Evolutionary conservation across 768 basidiomycete species (phyloP).

Genomic region (Pleurotus citrinopileatus): DNA sequence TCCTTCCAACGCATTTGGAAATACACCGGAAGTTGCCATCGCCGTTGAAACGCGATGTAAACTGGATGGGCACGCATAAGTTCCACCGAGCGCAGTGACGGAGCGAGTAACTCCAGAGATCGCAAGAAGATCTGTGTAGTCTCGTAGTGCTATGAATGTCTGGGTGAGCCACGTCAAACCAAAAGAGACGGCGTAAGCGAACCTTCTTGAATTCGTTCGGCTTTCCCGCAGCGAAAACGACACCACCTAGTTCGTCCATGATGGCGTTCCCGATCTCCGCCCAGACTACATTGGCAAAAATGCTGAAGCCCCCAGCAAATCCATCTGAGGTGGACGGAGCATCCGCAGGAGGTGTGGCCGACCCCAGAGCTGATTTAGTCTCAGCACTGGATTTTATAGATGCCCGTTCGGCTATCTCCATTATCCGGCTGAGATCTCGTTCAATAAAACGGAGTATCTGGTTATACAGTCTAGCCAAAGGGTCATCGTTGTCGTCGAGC

Average conservation of each 20-base stretch:
- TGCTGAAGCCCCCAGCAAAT: conserved; percentile 58
- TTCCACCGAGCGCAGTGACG: conserved; percentile 66
- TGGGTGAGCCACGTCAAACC: conserved; percentile 8
- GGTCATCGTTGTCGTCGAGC: conserved; percentile 63
- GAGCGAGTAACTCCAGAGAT: conserved; percentile 79
- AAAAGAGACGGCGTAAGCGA: conserved; percentile 16
- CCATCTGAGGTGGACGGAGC: conserved; percentile 2
- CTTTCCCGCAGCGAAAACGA: conserved; percentile 89
- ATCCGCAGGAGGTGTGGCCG: not conserved
- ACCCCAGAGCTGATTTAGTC: conserved; percentile 16
- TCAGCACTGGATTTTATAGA: conserved; percentile 43
- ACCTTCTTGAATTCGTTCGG: conserved; percentile 91
- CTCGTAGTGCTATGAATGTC: conserved; percentile 66
- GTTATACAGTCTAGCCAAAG: conserved; percentile 78
- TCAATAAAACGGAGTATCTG: conserved; percentile 79
- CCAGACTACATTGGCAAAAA: conserved; percentile 89
- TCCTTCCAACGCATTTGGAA: conserved; percentile 98
- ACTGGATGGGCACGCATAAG: conserved; percentile 71
- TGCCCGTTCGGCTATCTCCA: conserved; percentile 74
- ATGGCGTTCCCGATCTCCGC: conserved; percentile 78
- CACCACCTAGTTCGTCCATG: conserved; percentile 77
- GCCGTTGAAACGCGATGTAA: conserved; percentile 69
- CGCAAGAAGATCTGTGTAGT: conserved; percentile 80
- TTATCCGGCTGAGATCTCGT: conserved; percentile 67
- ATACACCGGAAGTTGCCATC: conserved; percentile 97